Evolutionary conservation across 371 early-diverging fungal genomes (phyloP).

Genomic region (Circinella minor): DNA sequence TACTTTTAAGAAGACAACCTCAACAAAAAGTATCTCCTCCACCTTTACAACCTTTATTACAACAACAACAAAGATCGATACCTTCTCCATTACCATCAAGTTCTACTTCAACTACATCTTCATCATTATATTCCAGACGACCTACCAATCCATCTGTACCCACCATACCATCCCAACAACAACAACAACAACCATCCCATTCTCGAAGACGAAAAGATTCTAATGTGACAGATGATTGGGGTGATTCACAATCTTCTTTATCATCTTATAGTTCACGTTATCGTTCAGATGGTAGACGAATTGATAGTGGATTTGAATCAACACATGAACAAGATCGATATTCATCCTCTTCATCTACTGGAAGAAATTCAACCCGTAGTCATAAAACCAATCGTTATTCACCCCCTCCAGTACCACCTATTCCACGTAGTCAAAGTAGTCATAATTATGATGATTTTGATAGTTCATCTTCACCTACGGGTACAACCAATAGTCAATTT

Average conservation of each 20-base stretch:
- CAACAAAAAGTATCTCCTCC: constrained; percentile 12
- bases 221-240: constrained; percentile 33
- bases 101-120: constrained; percentile 4
- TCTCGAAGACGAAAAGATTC: constrained; percentile 35
- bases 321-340: constrained; percentile 43
- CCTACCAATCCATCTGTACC: constrained; percentile 16
- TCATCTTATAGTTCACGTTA: constrained; percentile 27
- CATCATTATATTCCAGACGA: constrained; percentile 8
- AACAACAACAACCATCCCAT: not conserved
- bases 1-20: constrained; percentile 11
- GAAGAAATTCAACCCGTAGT: constrained; percentile 21
- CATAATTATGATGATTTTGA: constrained; percentile 14
- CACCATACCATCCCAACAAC: not conserved
- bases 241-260: constrained; percentile 29
- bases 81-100: constrained; percentile 6
- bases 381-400: constrained; percentile 24
- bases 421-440: constrained; percentile 17
- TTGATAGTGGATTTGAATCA: constrained; percentile 53
- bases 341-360: constrained; percentile 30
- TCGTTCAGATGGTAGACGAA: constrained; percentile 34
- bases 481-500: constrained; percentile 28
- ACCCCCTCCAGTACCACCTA: constrained; percentile 48
- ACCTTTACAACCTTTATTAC: constrained; percentile 3
- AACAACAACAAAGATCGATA: constrained; percentile 4
- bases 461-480: not conserved